Base-by-base conservation (phyloP, 2,329 filamentous ascomycete species). In the Fusarium duplospermum region DNA sequence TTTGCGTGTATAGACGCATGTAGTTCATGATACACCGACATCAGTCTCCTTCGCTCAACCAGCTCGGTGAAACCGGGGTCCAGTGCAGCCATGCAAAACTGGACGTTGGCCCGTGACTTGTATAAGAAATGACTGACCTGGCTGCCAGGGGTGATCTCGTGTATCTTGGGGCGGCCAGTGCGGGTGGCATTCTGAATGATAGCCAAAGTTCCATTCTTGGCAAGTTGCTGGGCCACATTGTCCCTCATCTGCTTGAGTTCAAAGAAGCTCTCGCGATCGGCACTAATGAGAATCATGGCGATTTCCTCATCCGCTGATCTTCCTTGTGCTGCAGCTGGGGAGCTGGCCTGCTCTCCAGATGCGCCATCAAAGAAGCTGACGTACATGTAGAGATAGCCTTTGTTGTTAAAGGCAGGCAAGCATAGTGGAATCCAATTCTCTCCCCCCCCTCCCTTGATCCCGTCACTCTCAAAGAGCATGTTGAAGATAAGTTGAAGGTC, bases 381-480 rank as follows among this genome's bases (percentile, higher is more conserved):
- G 80, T 98, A 99, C 95, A 99, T 98, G 85, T 99, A 98, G 2
- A 99, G 88, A 80, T 97, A 99, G 29, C 96, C 97, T 61, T 92
- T 93, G 82, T 94, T 98, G 84, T 99, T 99, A 85, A 99, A 99
- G 6, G 95, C 96, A 1, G 96, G 97, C 4, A 99, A 88, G 78
- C 96, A 99, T 8, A 99, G 88, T 0, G 96, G 96, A 57, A 98
- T 96, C 96, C 96, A 99, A 78, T 96, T 98, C 83, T 99, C 96
- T 33, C 96, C 96, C 42, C 89, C 95, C 7, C 94, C 95, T 22
- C 94, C 93, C 81, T 96, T 96, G 80, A 99, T 93, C 50, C 94
- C 93, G 58, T 94, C 94, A 3, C 96, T 96, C 84, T 97, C 95
- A 78, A 99, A 99, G 2, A 99, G 90, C 97, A 99, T 99, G 80